Evolutionary conservation across 2,329 filamentous ascomycete genomes (phyloP).

Genomic region (Penicillium fuscoglaucum): DNA sequence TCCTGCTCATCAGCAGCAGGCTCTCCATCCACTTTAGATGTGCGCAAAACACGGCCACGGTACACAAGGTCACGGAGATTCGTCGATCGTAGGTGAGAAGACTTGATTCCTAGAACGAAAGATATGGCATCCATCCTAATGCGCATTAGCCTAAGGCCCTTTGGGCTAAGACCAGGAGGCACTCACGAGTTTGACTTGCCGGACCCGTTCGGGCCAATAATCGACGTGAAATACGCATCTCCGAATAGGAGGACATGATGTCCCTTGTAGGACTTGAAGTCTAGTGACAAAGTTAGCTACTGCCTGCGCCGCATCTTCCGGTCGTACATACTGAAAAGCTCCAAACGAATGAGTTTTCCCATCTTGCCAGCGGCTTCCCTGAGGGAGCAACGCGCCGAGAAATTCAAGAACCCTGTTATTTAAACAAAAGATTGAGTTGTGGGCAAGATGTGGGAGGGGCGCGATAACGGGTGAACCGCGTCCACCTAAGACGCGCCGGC

Average conservation of each 20-base stretch:
- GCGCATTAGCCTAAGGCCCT: conserved; percentile 23
- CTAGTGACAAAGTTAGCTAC: conserved; percentile 50
- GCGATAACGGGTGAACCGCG: conserved; percentile 27
- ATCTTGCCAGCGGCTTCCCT: conserved; percentile 57
- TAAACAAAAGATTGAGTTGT: conserved; percentile 14
- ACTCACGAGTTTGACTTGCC: conserved; percentile 96
- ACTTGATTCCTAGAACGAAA: conserved; percentile 97
- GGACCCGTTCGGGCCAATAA: conserved; percentile 98
- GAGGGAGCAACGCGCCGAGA: conserved; percentile 24
- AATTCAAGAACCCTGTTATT: conserved; percentile 17
- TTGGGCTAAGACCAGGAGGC: neutral
- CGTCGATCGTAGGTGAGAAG: conserved; percentile 91
- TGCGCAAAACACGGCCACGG: conserved; percentile 87
- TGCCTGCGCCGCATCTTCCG: conserved; percentile 11
- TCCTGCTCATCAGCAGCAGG: conserved; percentile 63
- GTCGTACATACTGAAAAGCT: conserved; percentile 76
- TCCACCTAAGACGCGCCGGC: conserved; percentile 28
- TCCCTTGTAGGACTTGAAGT: conserved; percentile 99
- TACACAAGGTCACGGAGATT: conserved; percentile 95
- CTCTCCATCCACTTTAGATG: conserved; percentile 82
- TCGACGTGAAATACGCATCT: conserved; percentile 98
- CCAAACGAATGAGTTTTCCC: conserved; percentile 93
- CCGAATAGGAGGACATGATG: conserved; percentile 93
- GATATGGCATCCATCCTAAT: conserved; percentile 96
- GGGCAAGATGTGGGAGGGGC: conserved; percentile 24